phyloP scores from a whole-genome alignment of 208 protist species.

The Wallacemonas sp. region DNA sequence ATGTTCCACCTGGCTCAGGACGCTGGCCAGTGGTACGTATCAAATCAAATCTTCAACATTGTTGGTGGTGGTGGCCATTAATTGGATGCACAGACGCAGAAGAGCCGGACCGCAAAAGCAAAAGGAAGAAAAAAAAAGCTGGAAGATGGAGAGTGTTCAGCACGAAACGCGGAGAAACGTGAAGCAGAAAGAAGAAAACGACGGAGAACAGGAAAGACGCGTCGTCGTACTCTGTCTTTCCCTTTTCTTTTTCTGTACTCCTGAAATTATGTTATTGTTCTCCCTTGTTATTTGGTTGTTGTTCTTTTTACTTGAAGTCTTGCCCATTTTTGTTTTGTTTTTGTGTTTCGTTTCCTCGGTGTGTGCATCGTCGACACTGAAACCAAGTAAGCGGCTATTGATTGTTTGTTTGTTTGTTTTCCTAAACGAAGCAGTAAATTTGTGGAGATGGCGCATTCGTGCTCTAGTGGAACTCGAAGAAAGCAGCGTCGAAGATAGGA shows the following conservation, averaged over 20 bases:
- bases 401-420: no score
- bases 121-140: no score
- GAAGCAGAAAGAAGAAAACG: not conserved
- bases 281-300: not conserved
- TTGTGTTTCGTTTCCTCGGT: not conserved
- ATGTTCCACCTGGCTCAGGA: slow-evolving; percentile 84
- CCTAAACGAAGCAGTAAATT: no score
- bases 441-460: no score
- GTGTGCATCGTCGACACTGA: not conserved
- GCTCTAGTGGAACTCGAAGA: no score
- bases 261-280: not conserved
- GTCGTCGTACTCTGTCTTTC: not conserved
- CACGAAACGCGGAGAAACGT: no score
- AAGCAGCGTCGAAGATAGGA: no score
- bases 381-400: no score
- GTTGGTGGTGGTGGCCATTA: slow-evolving; percentile 81
- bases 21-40: slow-evolving; percentile 80
- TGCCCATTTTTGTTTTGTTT: slow-evolving; percentile 2
- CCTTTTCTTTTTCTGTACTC: not conserved
- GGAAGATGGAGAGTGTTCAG: no score
- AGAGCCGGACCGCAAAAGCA: no score
- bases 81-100: slow-evolving; percentile 1
- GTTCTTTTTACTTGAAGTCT: no score
- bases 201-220: not conserved
- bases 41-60: slow-evolving; percentile 90